Conservation (phyloP, 495 filamentous ascomycete species). For the Arthonia radiata region DNA sequence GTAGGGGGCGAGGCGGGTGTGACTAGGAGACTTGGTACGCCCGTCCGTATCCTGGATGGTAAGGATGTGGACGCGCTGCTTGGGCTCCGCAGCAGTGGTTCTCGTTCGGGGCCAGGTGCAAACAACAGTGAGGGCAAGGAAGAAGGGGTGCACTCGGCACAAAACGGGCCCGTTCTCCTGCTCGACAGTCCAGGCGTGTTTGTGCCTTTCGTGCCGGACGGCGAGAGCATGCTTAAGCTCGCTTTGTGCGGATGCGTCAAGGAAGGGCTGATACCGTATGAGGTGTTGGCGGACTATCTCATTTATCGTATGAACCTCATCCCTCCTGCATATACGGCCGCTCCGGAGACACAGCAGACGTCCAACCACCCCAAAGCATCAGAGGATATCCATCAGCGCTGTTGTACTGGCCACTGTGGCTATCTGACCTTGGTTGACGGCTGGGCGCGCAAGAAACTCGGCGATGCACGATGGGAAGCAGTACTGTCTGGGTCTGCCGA, state of each 20-base stretch:
- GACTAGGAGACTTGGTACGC: constrained; percentile 58
- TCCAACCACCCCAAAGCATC: constrained; percentile 29
- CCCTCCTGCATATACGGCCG: constrained; percentile 20
- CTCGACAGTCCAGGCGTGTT: constrained; percentile 73
- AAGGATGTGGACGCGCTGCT: too few relatives aligned
- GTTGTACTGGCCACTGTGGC: too few relatives aligned
- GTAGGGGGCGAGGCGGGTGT: constrained; percentile 78
- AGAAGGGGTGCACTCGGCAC: constrained; percentile 10
- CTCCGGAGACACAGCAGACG: constrained; percentile 42
- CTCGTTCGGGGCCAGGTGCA: too few relatives aligned
- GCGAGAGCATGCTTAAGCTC: constrained; percentile 78
- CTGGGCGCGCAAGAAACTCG: constrained; percentile 41
- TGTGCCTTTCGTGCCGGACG: constrained; percentile 64
- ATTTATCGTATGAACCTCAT: constrained; percentile 56
- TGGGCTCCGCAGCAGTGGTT: too few relatives aligned
- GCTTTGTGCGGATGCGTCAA: constrained; percentile 78
- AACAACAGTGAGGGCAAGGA: constrained; percentile 7
- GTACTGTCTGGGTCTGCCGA: too few relatives aligned
- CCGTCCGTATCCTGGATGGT: constrained; percentile 53
- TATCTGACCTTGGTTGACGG: constrained; percentile 43
- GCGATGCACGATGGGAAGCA: too few relatives aligned
- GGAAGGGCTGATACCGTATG: constrained; percentile 51
- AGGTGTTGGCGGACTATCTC: constrained; percentile 67
- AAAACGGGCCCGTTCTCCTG: constrained; percentile 32
- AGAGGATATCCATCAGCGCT: constrained; percentile 52